Evolutionary conservation across 192 early-diverging fungal genomes (phyloP), one percentile per base, ranked within the genome.

Genomic region (Phycomyces blakesleeanus): DNA sequence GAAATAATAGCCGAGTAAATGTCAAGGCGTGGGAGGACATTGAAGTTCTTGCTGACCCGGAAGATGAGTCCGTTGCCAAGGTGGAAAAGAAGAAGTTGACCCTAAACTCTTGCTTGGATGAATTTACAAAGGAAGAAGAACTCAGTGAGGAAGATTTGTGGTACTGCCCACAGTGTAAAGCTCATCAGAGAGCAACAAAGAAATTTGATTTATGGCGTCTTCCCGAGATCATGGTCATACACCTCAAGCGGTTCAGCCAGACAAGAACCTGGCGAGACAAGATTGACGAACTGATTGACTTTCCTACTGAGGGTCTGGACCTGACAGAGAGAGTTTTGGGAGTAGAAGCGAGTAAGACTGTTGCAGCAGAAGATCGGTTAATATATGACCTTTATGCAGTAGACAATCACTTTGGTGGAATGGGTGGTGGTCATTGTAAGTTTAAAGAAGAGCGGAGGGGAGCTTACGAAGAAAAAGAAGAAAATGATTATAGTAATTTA

Each of bases 341-440:
- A 12, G 49, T 74, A 9, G 59, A 44, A 10, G 11, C 22, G 18
- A 39, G 29, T 29, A 24, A 18, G 1, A 18, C 53, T 18, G 12
- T 55, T 11, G 61, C 59, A 52, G 57, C 51, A 9, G 52, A 61
- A 39, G 69, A 77, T 51, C 37, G 55, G 14, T 60, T 65, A 14
- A 64, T 82, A 14, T 93, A 91, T 62, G 89, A 92, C 64, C 74
- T 93, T 59, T 85, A 81, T 64, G 85, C 84, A 12, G 86, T 93
- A 5, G 90, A 86, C 62, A 92, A 93, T 67, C 90, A 93, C 57
- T 93, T 78, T 77, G 91, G 91, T 47, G 88, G 89, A 7, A 69
- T 92, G 62, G 89, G 88, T 42, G 91, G 90, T 51, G 91, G 91
- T 26, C 91, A 93, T 67, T 93, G 72, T 74, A 61, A 68, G 72